Evolutionary conservation across 2,329 filamentous ascomycete genomes (phyloP).

Genomic region (Penicillium sp.): DNA sequence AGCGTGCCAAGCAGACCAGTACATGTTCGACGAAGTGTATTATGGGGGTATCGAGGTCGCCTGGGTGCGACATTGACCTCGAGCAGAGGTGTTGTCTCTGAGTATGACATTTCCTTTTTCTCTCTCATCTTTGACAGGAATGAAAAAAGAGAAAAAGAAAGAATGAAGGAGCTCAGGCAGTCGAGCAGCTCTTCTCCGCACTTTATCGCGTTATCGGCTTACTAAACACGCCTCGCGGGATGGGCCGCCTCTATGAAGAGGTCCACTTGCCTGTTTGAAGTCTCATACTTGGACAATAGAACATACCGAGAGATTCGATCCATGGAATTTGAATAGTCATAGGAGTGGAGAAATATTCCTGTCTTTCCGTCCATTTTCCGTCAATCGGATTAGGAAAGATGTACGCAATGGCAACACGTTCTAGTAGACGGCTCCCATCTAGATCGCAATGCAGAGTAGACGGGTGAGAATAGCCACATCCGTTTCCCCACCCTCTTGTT

Average conservation of each 20-base stretch:
- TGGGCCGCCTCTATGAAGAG: background rate
- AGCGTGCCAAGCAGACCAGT: constrained; percentile 44
- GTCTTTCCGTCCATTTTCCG: background rate
- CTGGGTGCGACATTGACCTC: constrained; percentile 45
- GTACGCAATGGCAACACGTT: background rate
- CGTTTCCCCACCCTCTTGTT: background rate
- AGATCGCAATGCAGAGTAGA: no score
- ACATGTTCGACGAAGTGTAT: constrained; percentile 48
- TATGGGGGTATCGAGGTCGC: constrained; percentile 48
- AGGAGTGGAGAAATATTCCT: background rate
- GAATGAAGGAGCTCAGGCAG: constrained; percentile 3
- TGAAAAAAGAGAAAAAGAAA: constrained; percentile 4
- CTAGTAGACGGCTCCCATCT: background rate
- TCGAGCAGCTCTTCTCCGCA: constrained; percentile 20
- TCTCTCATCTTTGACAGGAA: constrained; percentile 37
- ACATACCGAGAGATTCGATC: background rate
- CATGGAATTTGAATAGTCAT: background rate
- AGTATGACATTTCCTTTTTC: constrained; percentile 40
- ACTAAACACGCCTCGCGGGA: constrained; percentile 15
- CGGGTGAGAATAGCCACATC: background rate
- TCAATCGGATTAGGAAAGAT: background rate
- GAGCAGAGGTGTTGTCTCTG: constrained; percentile 49
- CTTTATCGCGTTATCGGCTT: constrained; percentile 25
- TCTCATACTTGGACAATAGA: background rate
- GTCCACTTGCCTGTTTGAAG: background rate